phyloP scores from a whole-genome alignment of 2,329 filamentous ascomycete genomes.

The Ophiocordyceps unilateralis region DNA sequence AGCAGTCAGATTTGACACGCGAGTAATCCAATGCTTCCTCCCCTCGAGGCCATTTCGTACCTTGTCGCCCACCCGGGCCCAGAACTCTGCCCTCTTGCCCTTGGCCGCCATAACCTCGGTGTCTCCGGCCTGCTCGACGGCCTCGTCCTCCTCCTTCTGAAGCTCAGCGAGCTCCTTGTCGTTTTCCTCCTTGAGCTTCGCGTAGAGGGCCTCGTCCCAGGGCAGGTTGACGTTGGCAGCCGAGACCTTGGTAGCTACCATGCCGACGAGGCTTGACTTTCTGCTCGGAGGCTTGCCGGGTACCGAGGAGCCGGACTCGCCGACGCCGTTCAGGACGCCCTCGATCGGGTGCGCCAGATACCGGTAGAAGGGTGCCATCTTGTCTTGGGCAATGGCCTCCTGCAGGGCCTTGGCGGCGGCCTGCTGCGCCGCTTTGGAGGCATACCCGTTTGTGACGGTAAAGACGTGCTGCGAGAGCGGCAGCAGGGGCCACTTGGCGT shows the following conservation, averaged over 20 bases:
- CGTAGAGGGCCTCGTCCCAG: slow-evolving; percentile 85
- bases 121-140: slow-evolving; percentile 87
- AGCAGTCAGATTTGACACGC: no score
- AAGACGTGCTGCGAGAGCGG: slow-evolving; percentile 75
- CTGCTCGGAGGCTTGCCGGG: slow-evolving; percentile 42
- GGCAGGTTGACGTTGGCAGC: slow-evolving; percentile 51
- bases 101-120: slow-evolving; percentile 85
- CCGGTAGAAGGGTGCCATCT: slow-evolving; percentile 78
- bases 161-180: slow-evolving; percentile 59
- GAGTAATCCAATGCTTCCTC: no score
- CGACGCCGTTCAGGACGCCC: slow-evolving; percentile 61
- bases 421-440: slow-evolving; percentile 49
- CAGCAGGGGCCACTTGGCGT: slow-evolving; percentile 70
- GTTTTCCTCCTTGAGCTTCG: slow-evolving; percentile 59
- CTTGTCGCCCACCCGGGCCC: slow-evolving; percentile 92
- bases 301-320: slow-evolving; percentile 39
- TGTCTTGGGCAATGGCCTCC: slow-evolving; percentile 67
- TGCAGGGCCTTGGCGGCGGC: slow-evolving; percentile 56
- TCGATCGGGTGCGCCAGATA: slow-evolving; percentile 69
- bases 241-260: slow-evolving; percentile 56
- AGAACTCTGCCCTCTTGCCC: slow-evolving; percentile 92
- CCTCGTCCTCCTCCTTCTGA: slow-evolving; percentile 83
- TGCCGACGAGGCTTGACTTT: slow-evolving; percentile 53
- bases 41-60: slow-evolving; percentile 24
- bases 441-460: slow-evolving; percentile 66